These are phyloP conservation scores for Hippophae tibetana DNA, from an alignment of 306 rosid genomes.

Conservation along the genomic window DNA sequence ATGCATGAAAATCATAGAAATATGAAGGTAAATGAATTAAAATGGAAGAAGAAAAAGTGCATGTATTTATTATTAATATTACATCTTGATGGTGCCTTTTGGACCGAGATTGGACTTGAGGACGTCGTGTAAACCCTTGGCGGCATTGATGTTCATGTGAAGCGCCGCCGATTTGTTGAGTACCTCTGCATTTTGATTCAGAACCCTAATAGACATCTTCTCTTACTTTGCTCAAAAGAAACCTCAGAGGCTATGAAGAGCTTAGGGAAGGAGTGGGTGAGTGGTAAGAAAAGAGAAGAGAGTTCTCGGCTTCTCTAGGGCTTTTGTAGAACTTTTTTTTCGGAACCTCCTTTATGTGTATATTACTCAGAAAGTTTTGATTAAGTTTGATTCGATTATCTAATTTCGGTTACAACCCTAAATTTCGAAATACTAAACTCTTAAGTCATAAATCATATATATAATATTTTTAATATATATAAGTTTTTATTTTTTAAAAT, in stretches of 20 bases:
- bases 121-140: conserved; percentile 91
- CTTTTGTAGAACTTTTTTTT: too few relatives aligned
- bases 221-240: not conserved
- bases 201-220: conserved; percentile 60
- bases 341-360: too few relatives aligned
- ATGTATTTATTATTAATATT: not conserved
- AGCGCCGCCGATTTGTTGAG: conserved; percentile 94
- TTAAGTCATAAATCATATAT: too few relatives aligned
- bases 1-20: not conserved
- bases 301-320: too few relatives aligned
- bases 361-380: too few relatives aligned
- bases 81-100: conserved; percentile 96
- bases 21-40: not conserved
- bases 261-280: too few relatives aligned
- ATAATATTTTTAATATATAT: too few relatives aligned
- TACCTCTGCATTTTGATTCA: conserved; percentile 94
- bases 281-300: too few relatives aligned
- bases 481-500: too few relatives aligned
- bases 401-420: too few relatives aligned
- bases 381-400: too few relatives aligned
- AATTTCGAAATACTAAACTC: too few relatives aligned
- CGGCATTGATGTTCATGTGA: conserved; percentile 95
- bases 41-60: not conserved
- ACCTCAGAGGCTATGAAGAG: not conserved
- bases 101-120: conserved; percentile 94